Base-by-base conservation (phyloP, 2,329 filamentous ascomycete species). In the Ceratocystis ficicola region DNA sequence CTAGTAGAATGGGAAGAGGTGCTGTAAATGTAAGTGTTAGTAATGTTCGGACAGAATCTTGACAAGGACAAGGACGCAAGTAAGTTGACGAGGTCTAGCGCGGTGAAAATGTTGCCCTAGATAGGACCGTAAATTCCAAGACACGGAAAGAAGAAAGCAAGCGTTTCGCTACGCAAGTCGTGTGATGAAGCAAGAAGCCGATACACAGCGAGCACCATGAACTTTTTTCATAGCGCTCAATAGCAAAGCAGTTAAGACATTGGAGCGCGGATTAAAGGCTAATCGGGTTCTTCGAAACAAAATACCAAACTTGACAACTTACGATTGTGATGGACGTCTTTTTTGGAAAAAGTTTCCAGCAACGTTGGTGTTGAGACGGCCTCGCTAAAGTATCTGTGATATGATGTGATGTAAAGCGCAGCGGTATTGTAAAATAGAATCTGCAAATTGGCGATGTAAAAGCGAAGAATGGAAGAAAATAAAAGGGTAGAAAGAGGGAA, bases 101-200 rank as follows among this genome's bases (percentile, higher is more conserved):
- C 30, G 20, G 32, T 36, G 55, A 17, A 7, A 36, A 32, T 7
- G 36, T n/a, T 8, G 30, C n/a, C 5, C 17, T 25, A 20, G 28
- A 36, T 10, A 8, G 36, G n/a, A 10, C 15, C 22, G 55, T 28
- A 25, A n/a, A 8, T n/a, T 36, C 12, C 55, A 59, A 59, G 55
- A 59, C 55, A 59, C 30, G 55, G 55, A 59, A 59, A 36, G 25
- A 20, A 36, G 55, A 36, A 36, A 36, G 28, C 28, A 59, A 36
- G 32, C 28, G 30, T 7, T 59, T 59, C 55, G 28, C 55, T 59
- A 36, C 55, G 17, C 25, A 59, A 36, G 15, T 36, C n/a, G 30
- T 36, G 55, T 17, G 55, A 59, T 59, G 25, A 59, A 59, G 28
- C 55, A 59, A 59, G 28, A 59, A 59, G 55, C 55, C 55, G 55